A percentile compares a stretch with the other conserved stretches of the same genome.
Evolutionary conservation across 1,284 basidiomycete species (phyloP).

Genomic region (Tausonia pullulans): DNA sequence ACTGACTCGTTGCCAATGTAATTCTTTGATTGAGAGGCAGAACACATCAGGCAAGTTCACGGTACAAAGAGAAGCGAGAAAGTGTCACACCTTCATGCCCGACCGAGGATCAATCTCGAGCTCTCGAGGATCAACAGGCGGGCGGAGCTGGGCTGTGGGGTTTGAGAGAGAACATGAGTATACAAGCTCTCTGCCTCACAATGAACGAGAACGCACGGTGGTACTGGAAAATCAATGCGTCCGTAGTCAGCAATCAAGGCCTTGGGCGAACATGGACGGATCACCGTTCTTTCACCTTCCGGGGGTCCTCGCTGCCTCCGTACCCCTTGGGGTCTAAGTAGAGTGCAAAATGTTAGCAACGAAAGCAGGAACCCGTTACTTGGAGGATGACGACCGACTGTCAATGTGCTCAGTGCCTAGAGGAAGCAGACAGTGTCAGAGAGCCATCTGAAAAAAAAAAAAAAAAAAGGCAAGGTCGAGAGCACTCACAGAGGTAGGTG

Average conservation of each 20-base stretch:
- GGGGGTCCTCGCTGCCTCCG: slow-evolving; percentile 31
- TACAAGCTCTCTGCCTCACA: background rate
- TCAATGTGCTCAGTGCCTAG: slow-evolving; percentile 62
- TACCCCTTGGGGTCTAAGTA: slow-evolving; percentile 44
- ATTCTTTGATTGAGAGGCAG: slow-evolving; percentile 11
- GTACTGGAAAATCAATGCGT: slow-evolving; percentile 43
- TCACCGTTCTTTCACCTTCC: slow-evolving; percentile 25
- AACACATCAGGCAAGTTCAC: too few species aligned
- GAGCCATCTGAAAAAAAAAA: too few species aligned
- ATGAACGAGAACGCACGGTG: slow-evolving; percentile 43
- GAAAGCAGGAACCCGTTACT: background rate
- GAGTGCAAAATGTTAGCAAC: slow-evolving; percentile 17
- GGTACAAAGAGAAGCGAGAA: background rate
- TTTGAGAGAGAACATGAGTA: background rate
- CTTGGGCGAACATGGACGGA: too few species aligned
- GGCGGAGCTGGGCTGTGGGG: slow-evolving; percentile 47
- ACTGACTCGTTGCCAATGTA: slow-evolving; percentile 38
- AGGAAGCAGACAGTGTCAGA: too few species aligned
- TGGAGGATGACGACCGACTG: slow-evolving; percentile 34
- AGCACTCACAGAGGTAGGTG: slow-evolving; percentile 59
- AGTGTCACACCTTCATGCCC: slow-evolving; percentile 9
- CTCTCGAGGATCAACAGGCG: slow-evolving; percentile 63
- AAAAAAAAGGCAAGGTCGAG: too few species aligned
- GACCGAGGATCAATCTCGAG: slow-evolving; percentile 65
- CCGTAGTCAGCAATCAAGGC: too few species aligned